Percentiles rank a stretch among this genome's conserved stretches.
Conservation (phyloP, 2,329 filamentous ascomycete genomes). For the Talaromyces sp. region DNA sequence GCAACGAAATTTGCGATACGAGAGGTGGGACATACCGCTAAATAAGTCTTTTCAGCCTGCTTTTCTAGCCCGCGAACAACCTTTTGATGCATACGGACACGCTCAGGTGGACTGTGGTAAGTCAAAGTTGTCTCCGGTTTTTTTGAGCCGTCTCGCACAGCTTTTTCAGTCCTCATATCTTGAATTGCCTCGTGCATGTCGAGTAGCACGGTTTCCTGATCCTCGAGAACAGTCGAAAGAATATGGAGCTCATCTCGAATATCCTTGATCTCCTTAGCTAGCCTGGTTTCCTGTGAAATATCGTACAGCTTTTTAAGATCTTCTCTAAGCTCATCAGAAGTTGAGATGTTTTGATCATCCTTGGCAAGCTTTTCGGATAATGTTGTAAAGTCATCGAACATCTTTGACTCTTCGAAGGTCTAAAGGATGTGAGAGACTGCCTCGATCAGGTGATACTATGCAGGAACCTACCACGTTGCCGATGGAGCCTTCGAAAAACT, state of each 20-base stretch:
- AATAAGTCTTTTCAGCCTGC: background rate
- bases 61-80: background rate
- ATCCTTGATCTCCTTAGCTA: constrained; percentile 10
- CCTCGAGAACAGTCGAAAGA: constrained; percentile 6
- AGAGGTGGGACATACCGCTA: background rate
- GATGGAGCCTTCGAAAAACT: background rate
- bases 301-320: constrained; percentile 7
- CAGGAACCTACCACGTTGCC: background rate
- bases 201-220: constrained; percentile 9
- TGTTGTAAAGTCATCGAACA: background rate
- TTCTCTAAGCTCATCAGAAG: constrained; percentile 3
- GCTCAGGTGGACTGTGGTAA: background rate
- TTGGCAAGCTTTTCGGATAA: background rate
- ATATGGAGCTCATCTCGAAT: constrained; percentile 12
- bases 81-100: background rate
- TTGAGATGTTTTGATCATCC: background rate
- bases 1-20: background rate
- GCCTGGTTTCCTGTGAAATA: constrained; percentile 6
- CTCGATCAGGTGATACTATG: background rate
- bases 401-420: background rate
- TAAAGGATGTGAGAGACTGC: background rate
- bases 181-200: constrained; percentile 5
- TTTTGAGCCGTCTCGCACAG: background rate
- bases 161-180: background rate
- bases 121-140: background rate